Evolutionary conservation across 345 rosid species (phyloP), one percentile per base, ranked within the genome.

Genomic region (Populus simonii): DNA sequence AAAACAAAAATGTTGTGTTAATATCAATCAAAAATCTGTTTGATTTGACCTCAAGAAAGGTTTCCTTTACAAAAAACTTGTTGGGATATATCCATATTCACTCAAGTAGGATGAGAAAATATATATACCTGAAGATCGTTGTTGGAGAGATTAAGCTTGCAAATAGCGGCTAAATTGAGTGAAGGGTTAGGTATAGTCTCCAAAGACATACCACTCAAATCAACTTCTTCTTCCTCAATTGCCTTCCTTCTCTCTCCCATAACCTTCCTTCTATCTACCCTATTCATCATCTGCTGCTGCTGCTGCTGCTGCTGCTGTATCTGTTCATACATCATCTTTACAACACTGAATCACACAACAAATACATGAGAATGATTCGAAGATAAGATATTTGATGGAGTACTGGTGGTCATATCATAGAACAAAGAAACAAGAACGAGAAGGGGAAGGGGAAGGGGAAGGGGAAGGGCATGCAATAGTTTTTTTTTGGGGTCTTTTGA

Each of bases 101-200:
- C 27, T 62, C 27, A 10, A 43, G 1, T 8, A 53, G 23, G 23
- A 35, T 67, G 70, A 20, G 5, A 17, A 38, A 2, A 8, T 29
- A 8, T 74, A 8, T 29, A 8, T 74, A 92, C 98, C 91, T 89
- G 93, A 76, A 94, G 91, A 85, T 94, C 93, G 80, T 93, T 94
- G 76, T 89, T 89, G 80, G 97, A 93, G 76, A 94, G 94, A 76
- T 94, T 90, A 7, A 94, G 87, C 74, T 89, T 90, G 83, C 86
- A 89, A 79, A 94, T 88, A 22, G 80, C 67, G 18, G 85, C 86
- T 77, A 94, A 77, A 81, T 89, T 89, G 41, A 92, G 80, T 59
- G 94, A 73, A 81, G 93, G 90, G 47, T 63, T 83, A 0, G 93
- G 88, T 38, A 95, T 87, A 77, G 86, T 81, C n/a, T 89, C 86